Evolutionary conservation across 2,329 filamentous ascomycete species (phyloP).

Genomic region (Botryotinia convoluta): DNA sequence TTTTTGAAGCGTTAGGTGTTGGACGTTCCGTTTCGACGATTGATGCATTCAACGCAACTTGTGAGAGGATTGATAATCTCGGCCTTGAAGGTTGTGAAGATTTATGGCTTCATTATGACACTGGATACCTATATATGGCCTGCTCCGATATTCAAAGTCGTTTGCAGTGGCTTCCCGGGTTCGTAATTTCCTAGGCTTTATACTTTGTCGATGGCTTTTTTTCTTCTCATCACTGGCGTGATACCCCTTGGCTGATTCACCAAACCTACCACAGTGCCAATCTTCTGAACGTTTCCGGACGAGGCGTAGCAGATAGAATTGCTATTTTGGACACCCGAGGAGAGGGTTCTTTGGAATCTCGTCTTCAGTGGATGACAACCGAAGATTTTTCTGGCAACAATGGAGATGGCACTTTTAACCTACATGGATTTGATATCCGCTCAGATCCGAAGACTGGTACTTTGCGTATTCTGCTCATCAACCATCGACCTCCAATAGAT

Average conservation of each 20-base stretch:
- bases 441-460: slow-evolving; percentile 28
- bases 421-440: slow-evolving; percentile 40
- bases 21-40: slow-evolving; percentile 37
- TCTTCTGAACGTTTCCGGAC: slow-evolving; percentile 31
- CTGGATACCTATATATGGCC: slow-evolving; percentile 34
- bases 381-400: slow-evolving; percentile 32
- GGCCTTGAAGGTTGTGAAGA: slow-evolving; percentile 36
- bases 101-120: slow-evolving; percentile 36
- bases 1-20: slow-evolving; percentile 37
- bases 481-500: slow-evolving; percentile 39
- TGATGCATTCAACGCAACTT: slow-evolving; percentile 36
- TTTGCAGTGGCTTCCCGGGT: slow-evolving; percentile 34
- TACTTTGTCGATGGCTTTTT: background rate
- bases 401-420: slow-evolving; percentile 35
- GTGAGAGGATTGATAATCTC: slow-evolving; percentile 30
- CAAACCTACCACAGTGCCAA: slow-evolving; percentile 23
- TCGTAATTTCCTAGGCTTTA: slow-evolving; percentile 16
- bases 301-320: slow-evolving; percentile 30
- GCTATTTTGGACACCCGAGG: slow-evolving; percentile 34
- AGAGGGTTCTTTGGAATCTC: slow-evolving; percentile 26
- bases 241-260: background rate
- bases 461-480: slow-evolving; percentile 39
- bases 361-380: slow-evolving; percentile 28
- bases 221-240: background rate
- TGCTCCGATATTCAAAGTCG: slow-evolving; percentile 32